Evolutionary conservation across 176 grass and related monocot species (phyloP).

Genomic region (Oryza nivara): DNA sequence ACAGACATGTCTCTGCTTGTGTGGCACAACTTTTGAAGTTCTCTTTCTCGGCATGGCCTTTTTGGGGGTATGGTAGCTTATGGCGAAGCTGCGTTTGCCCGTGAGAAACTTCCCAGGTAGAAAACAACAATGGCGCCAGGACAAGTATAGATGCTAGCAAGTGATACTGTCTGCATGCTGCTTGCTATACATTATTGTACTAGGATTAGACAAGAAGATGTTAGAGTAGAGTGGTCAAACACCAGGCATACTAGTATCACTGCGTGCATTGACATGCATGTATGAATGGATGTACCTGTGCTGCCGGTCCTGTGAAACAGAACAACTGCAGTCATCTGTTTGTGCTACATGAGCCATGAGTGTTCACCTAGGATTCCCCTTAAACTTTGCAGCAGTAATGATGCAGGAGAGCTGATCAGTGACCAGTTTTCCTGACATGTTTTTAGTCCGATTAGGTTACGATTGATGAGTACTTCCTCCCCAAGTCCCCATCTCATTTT

Average conservation of each 20-base stretch:
- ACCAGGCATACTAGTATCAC: background rate
- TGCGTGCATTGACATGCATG: too few species aligned
- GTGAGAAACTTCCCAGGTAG: background rate
- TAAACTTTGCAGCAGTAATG: too few species aligned
- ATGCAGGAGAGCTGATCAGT: too few species aligned
- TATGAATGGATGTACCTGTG: background rate
- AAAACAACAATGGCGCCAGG: background rate
- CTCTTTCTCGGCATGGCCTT: background rate
- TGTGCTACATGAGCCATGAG: background rate
- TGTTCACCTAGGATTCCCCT: background rate
- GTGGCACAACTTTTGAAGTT: background rate
- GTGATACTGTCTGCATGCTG: background rate
- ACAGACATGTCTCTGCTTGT: background rate
- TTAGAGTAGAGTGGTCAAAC: background rate
- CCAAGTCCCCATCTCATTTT: too few species aligned
- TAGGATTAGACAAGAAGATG: background rate
- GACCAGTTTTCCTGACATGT: background rate
- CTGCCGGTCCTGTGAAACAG: background rate
- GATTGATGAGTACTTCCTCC: too few species aligned
- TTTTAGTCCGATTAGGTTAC: too few species aligned
- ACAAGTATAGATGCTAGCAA: background rate
- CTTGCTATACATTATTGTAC: background rate
- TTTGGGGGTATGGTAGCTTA: background rate
- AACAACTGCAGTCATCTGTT: background rate
- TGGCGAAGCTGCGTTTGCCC: background rate